Percentiles rank a stretch among this genome's conserved stretches.
Evolutionary conservation across 331 rosid genomes (phyloP).

Genomic region (Ulmus americana): DNA sequence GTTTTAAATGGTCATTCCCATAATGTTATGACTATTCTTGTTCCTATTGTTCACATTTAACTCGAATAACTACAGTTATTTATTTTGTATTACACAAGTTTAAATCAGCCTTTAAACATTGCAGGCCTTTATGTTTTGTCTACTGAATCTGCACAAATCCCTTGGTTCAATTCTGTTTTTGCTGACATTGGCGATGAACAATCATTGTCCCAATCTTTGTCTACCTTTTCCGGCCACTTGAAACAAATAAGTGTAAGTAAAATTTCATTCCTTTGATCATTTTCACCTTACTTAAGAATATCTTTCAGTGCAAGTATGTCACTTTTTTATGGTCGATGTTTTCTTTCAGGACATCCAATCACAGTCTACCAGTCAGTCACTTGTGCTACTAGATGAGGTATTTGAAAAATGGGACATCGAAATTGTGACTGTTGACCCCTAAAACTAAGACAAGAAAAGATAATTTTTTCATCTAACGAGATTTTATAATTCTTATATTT

Average conservation of each 20-base stretch:
- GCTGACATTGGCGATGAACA: conserved; percentile 97
- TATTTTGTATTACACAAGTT: conserved; percentile 9
- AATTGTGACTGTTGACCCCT: neutral
- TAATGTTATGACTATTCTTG: neutral
- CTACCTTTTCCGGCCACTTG: conserved; percentile 92
- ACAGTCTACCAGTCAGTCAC: conserved; percentile 60
- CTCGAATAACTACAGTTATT: neutral
- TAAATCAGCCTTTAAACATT: conserved; percentile 10
- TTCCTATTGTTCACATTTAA: no score
- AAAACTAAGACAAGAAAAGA: neutral
- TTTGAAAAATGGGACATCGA: conserved; percentile 14
- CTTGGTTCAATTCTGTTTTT: conserved; percentile 92
- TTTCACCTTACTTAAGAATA: neutral
- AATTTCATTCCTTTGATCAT: conserved; percentile 7
- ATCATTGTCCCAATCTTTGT: conserved; percentile 79
- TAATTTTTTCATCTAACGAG: neutral
- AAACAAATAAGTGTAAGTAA: conserved; percentile 77
- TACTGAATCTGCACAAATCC: conserved; percentile 78
- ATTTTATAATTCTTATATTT: conserved; percentile 13
- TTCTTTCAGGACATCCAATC: conserved; percentile 64
- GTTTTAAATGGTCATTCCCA: neutral
- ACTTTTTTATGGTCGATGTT: neutral
- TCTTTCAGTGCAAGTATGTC: conserved; percentile 3
- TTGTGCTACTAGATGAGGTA: conserved; percentile 90
- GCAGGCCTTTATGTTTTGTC: conserved; percentile 87